phyloP scores from a whole-genome alignment of 2,329 filamentous ascomycete genomes.

The Orbilia quercus region DNA sequence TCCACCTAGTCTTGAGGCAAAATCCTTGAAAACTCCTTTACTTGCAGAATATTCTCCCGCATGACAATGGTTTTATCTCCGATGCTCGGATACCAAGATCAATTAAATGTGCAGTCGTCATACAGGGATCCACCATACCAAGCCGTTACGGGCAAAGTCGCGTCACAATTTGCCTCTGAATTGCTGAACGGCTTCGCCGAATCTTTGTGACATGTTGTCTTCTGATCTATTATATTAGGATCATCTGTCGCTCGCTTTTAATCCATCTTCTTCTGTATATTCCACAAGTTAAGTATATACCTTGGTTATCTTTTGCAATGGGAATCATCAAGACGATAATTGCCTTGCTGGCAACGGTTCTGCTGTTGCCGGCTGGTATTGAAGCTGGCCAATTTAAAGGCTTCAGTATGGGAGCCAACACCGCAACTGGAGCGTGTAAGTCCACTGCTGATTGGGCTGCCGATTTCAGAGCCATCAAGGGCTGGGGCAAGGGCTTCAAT shows the following conservation, averaged over 20 bases:
- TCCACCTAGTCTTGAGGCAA: no score
- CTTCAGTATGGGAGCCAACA: conserved; percentile 49
- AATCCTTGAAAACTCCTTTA: conserved; percentile 27
- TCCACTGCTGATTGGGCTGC: conserved; percentile 61
- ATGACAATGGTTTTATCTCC: no score
- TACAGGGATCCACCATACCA: no score
- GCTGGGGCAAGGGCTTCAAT: conserved; percentile 55
- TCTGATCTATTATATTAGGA: not conserved
- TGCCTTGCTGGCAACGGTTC: conserved; percentile 15
- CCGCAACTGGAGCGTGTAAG: conserved; percentile 63
- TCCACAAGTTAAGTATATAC: not conserved
- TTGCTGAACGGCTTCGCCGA: no score
- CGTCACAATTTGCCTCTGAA: no score
- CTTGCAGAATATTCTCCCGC: no score
- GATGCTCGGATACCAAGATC: not conserved
- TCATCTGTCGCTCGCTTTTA: not conserved
- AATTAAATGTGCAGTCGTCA: no score
- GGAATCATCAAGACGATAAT: conserved; percentile 21
- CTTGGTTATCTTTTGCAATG: conserved; percentile 2
- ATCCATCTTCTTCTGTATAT: not conserved
- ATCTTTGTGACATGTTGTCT: no score
- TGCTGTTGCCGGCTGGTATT: conserved; percentile 40
- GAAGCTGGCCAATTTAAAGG: conserved; percentile 38
- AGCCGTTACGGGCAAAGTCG: no score
- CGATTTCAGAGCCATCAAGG: conserved; percentile 63